A percentile compares a stretch with the other conserved stretches of the same genome.
These are phyloP conservation scores for Naganishia sp. DNA, from an alignment of 1,284 basidiomycete genomes.

Conservation along the genomic window DNA sequence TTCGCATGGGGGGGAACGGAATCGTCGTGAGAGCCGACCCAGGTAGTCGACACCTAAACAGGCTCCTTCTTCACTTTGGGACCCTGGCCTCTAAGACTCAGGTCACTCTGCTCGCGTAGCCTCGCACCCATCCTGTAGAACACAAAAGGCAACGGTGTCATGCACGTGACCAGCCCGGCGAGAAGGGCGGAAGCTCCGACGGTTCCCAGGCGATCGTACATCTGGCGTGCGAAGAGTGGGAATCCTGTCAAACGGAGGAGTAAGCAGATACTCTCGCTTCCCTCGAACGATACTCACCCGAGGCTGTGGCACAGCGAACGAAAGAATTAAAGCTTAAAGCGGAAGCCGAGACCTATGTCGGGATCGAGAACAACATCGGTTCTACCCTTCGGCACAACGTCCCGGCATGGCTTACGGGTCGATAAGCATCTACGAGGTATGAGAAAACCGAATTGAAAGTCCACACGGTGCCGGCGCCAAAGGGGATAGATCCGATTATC, in stretches of 20 bases:
- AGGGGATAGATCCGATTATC: slow-evolving; percentile 65
- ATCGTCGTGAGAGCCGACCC: background rate
- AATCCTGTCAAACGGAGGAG: slow-evolving; percentile 53
- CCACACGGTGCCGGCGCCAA: slow-evolving; percentile 60
- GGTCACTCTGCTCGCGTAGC: slow-evolving; percentile 39
- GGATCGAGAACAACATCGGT: slow-evolving; percentile 56
- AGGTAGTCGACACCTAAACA: too few species aligned
- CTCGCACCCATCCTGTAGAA: slow-evolving; percentile 51
- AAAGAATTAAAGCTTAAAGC: slow-evolving; percentile 74
- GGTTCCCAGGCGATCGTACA: slow-evolving; percentile 61
- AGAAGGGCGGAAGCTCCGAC: slow-evolving; percentile 75
- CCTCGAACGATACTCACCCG: slow-evolving; percentile 45
- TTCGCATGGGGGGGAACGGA: background rate
- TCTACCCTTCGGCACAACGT: background rate
- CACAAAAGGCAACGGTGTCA: slow-evolving; percentile 68
- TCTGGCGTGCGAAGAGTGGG: slow-evolving; percentile 58
- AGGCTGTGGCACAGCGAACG: slow-evolving; percentile 66
- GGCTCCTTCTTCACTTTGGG: background rate
- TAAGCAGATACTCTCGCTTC: background rate
- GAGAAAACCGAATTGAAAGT: slow-evolving; percentile 71
- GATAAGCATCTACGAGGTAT: slow-evolving; percentile 53
- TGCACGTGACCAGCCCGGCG: slow-evolving; percentile 66
- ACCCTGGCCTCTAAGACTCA: slow-evolving; percentile 3
- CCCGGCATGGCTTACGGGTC: background rate
- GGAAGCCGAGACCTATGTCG: slow-evolving; percentile 70